Conservation (phyloP, 2,329 filamentous ascomycete species). For the Tolypocladium inflatum region DNA sequence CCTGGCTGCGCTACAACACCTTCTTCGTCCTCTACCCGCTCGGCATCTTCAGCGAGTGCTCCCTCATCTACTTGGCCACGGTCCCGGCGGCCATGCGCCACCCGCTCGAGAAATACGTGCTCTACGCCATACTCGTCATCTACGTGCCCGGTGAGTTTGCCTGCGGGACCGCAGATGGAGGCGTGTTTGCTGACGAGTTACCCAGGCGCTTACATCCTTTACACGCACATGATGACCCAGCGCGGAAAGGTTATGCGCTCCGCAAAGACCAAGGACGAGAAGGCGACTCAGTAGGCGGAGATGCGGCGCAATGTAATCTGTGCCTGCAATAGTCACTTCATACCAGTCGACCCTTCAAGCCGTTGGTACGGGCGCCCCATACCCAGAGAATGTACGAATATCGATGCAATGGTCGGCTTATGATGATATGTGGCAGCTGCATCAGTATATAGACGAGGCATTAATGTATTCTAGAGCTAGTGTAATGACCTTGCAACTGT, state of each 20-base stretch:
- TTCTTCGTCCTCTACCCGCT: conserved; percentile 91
- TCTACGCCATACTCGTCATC: conserved; percentile 57
- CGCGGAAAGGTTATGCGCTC: conserved; percentile 66
- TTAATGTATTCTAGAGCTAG: background rate
- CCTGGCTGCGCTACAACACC: conserved; percentile 83
- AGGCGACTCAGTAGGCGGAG: conserved; percentile 26
- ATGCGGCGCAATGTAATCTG: background rate
- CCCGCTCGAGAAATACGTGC: conserved; percentile 43
- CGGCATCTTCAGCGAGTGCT: conserved; percentile 81
- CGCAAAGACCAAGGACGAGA: conserved; percentile 38
- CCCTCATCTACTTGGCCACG: conserved; percentile 64
- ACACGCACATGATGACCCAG: conserved; percentile 92
- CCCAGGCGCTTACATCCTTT: conserved; percentile 67
- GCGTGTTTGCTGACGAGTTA: conserved; percentile 1
- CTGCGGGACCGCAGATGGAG: background rate
- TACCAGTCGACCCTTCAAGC: no score
- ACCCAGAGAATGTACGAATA: background rate
- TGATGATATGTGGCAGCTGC: background rate
- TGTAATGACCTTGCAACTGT: background rate
- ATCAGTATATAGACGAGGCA: background rate
- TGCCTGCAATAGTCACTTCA: no score
- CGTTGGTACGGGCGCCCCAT: background rate
- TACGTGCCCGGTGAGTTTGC: conserved; percentile 67
- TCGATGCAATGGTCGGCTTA: background rate
- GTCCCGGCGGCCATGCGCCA: conserved; percentile 41